Base-by-base conservation (phyloP, 805 yeast genomes). In the Middelhovenomyces tepae region DNA sequence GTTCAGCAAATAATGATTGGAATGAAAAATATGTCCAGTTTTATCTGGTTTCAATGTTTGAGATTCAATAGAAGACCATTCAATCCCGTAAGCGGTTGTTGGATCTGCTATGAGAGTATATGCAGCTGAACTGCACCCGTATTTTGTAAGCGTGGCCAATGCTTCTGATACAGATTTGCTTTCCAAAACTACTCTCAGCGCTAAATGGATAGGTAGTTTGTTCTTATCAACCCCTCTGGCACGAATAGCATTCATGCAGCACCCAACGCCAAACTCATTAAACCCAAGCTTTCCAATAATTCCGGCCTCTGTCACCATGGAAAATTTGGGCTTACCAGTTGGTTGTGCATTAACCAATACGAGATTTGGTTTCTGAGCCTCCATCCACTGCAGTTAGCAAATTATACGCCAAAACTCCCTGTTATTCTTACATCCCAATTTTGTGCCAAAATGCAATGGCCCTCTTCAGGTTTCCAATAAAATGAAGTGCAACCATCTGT, bases 401-500 rank as follows among this genome's bases (percentile, higher is more conserved):
- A 17, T 22, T 29, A 22, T 28, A 26, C n/a, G 10, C 14, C 13
- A n/a, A 16, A 13, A 5, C 8, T 26, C n/a, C 31, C 17, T n/a
- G n/a, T 15, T 4, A n/a, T 27, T 28, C 34, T 28, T 23, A 33
- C 34, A 42, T 63, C 68, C 68, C 68, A 63, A 39, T 61, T 63
- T 43, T 63, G 68, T 16, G 38, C 57, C 45, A 42, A 50, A 46
- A 40, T 42, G 28, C 36, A 51, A 25, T 24, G 43, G 42, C 23
- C 53, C 43, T 22, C 52, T 35, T 22, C 42, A 9, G 23, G 28
- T 13, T 35, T 49, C 47, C 42, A 46, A 23, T 43, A 59, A 49
- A 38, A 50, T 37, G 44, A 56, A 2, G 67, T 62, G 36, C 68
- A 63, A 1, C 68, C 67, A 38, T 63, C 68, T 2, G 57, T 32